Percentiles rank a stretch among this genome's conserved stretches.
phyloP scores from a whole-genome alignment of 2,329 filamentous ascomycete genomes.

The Fusarium fracticaudum region DNA sequence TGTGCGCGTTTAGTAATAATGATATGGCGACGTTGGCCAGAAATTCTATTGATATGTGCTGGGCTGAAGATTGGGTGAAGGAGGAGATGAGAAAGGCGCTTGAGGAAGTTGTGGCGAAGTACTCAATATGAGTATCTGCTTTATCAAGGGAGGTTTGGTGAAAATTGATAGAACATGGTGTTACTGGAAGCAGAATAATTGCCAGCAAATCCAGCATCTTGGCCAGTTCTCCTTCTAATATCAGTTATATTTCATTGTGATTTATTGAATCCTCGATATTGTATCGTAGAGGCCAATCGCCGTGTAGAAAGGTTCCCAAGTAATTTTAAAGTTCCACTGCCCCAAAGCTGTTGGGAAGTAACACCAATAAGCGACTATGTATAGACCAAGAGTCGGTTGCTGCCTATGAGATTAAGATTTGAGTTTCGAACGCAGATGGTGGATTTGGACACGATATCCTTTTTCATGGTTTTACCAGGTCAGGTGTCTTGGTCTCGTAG shows the following conservation, averaged over 20 bases:
- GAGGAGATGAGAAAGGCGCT: neutral
- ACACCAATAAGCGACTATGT: neutral
- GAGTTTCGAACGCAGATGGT: neutral
- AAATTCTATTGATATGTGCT: slow-evolving; percentile 55
- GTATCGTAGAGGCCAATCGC: neutral
- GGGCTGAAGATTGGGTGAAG: slow-evolving; percentile 47
- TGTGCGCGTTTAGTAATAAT: slow-evolving; percentile 5
- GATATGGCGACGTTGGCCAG: slow-evolving; percentile 54
- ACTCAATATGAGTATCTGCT: neutral
- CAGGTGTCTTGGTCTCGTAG: too few species aligned
- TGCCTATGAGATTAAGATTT: neutral
- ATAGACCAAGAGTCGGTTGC: too few species aligned
- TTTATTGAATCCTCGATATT: rapidly evolving
- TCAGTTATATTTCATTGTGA: too few species aligned
- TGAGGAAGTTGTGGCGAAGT: neutral
- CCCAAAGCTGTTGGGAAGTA: neutral
- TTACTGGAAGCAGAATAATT: too few species aligned
- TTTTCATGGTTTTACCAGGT: neutral
- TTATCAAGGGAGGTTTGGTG: rapidly evolving
- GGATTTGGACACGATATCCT: rapidly evolving
- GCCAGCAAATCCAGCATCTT: rapidly evolving
- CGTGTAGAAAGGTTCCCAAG: neutral
- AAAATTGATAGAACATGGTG: too few species aligned
- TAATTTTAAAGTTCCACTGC: neutral
- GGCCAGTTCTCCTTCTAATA: neutral